Evolutionary conservation across 2,329 filamentous ascomycete genomes (phyloP).

Genomic region (Tolypocladium album): DNA sequence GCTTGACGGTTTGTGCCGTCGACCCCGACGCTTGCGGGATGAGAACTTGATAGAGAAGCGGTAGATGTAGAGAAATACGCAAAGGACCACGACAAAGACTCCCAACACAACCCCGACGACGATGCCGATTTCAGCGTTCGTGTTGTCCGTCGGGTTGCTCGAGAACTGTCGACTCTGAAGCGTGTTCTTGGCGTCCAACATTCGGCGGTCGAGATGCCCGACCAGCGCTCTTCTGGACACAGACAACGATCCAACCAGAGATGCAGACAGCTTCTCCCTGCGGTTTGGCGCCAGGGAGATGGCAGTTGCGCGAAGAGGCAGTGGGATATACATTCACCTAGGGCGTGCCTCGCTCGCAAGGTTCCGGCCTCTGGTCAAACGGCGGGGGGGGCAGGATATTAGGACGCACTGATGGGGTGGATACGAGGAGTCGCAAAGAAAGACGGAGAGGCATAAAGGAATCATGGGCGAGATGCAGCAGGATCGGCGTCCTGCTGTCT

Average conservation of each 20-base stretch:
- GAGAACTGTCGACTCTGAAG: conserved; percentile 15
- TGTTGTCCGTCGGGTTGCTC: conserved; percentile 16
- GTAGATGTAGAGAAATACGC: conserved; percentile 29
- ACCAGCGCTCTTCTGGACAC: background rate
- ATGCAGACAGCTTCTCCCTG: background rate
- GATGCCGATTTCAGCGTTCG: conserved; percentile 31
- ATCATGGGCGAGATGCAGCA: background rate
- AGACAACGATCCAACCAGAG: background rate
- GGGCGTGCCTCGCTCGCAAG: background rate
- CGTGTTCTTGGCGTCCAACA: background rate
- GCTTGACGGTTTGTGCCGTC: conserved; percentile 18
- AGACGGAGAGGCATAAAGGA: background rate
- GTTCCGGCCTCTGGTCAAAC: background rate
- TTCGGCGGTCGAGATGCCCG: background rate
- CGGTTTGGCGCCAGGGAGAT: background rate
- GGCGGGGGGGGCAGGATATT: background rate
- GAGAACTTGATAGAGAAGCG: conserved; percentile 24
- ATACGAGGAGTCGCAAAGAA: background rate
- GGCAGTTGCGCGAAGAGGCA: conserved; percentile 1
- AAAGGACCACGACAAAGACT: conserved; percentile 24
- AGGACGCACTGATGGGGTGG: background rate
- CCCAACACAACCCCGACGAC: conserved; percentile 29
- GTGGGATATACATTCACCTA: conserved; percentile 21
- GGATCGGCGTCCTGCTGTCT: background rate
- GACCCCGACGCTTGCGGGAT: conserved; percentile 12